These are phyloP conservation scores for Candida neerlandica DNA, from an alignment of 1,139 yeast species.

Conservation along the genomic window DNA sequence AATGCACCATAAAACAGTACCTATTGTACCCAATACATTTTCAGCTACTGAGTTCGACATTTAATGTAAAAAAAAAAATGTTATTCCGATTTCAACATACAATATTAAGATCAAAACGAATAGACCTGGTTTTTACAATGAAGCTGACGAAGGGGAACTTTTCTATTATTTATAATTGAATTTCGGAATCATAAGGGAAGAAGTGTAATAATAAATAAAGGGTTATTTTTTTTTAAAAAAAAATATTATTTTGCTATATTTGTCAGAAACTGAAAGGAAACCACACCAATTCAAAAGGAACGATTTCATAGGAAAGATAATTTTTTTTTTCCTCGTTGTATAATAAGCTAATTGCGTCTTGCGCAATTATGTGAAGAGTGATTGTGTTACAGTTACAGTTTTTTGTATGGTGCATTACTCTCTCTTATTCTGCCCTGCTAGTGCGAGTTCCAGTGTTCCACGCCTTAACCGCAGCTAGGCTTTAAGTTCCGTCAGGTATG, in stretches of 20 bases:
- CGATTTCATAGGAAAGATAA: too few species aligned
- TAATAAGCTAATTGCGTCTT: background rate
- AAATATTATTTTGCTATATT: background rate
- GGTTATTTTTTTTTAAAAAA: background rate
- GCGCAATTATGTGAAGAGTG: background rate
- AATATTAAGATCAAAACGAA: background rate
- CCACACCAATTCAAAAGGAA: background rate
- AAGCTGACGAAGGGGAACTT: background rate
- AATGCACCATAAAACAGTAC: conserved; percentile 89
- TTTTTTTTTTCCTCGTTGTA: background rate
- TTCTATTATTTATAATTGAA: background rate
- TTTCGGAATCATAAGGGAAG: background rate
- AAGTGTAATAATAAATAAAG: background rate
- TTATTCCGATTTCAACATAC: background rate
- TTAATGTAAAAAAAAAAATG: conserved; percentile 9
- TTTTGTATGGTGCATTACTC: background rate
- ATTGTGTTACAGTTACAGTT: background rate
- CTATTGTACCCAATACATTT: conserved; percentile 83
- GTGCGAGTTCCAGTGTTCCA: too few species aligned
- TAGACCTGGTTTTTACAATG: background rate
- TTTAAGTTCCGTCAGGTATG: too few species aligned
- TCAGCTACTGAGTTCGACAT: conserved; percentile 50
- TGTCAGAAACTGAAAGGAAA: background rate
- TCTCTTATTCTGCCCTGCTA: too few species aligned
- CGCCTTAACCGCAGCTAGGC: background rate